These are phyloP conservation scores for Suhomyces taliae DNA, from an alignment of 1,139 yeast genomes.

Conservation along the genomic window DNA sequence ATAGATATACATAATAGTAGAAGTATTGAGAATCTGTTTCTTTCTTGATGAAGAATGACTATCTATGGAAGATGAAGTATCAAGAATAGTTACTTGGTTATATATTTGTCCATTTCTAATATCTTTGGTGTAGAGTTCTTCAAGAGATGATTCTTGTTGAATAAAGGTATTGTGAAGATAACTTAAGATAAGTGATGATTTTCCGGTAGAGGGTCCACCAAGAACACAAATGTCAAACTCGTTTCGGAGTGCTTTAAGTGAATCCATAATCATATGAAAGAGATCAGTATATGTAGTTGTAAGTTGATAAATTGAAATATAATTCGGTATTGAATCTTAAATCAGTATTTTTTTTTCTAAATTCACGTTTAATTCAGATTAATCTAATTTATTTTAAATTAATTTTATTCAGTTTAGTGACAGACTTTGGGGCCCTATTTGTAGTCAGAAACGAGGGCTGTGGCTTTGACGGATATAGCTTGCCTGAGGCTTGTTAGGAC, in stretches of 20 bases:
- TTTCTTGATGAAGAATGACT: constrained; percentile 27
- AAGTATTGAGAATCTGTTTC: constrained; percentile 31
- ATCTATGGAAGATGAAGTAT: constrained; percentile 25
- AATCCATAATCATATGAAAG: constrained; percentile 7
- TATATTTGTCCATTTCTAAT: constrained; percentile 16
- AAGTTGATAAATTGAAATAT: background rate
- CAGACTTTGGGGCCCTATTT: no score
- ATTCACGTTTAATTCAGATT: no score
- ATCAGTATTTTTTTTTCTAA: no score
- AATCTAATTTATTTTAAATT: no score
- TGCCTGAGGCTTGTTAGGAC: no score
- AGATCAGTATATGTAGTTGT: no score
- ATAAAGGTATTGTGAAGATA: constrained; percentile 26
- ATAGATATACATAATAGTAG: constrained; percentile 33
- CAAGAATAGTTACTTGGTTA: constrained; percentile 31
- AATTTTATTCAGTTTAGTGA: no score
- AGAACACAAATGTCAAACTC: constrained; percentile 36
- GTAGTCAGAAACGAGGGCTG: no score
- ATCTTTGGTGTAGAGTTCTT: constrained; percentile 34
- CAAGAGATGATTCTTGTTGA: constrained; percentile 24
- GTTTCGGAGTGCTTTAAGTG: constrained; percentile 22
- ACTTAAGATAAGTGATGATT: constrained; percentile 28
- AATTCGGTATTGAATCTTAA: no score
- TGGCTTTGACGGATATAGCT: no score
- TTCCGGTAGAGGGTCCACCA: constrained; percentile 32